Conservation (phyloP, 805 yeast genomes). For the Saccharomycopsis amapae region DNA sequence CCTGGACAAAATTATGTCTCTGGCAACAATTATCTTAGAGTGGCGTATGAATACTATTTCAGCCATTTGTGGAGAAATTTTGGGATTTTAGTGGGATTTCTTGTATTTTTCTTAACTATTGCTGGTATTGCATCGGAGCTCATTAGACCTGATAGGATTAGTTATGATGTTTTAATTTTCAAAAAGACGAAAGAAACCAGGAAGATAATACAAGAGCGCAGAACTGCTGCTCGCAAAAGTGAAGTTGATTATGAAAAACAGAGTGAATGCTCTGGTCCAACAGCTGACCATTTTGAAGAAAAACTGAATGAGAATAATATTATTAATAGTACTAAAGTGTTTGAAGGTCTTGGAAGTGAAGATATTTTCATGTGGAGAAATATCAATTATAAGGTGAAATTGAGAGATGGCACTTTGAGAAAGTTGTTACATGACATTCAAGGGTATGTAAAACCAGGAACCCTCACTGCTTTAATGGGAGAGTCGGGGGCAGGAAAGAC, state of each 20-base stretch:
- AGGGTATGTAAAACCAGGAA: slow-evolving; percentile 69
- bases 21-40: slow-evolving; percentile 52
- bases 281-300: slow-evolving; percentile 29
- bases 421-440: slow-evolving; percentile 28
- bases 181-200: slow-evolving; percentile 16
- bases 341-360: slow-evolving; percentile 30
- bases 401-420: slow-evolving; percentile 33
- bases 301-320: slow-evolving; percentile 33
- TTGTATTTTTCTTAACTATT: slow-evolving; percentile 26
- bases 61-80: slow-evolving; percentile 74
- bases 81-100: slow-evolving; percentile 55
- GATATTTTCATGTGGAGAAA: slow-evolving; percentile 56
- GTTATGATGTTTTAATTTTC: slow-evolving; percentile 25
- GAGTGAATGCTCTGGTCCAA: slow-evolving; percentile 18
- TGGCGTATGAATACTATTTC: slow-evolving; percentile 44
- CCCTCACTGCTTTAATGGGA: slow-evolving; percentile 50
- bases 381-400: slow-evolving; percentile 47
- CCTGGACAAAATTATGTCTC: slow-evolving; percentile 46
- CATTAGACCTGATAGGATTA: slow-evolving; percentile 19
- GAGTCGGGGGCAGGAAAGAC: slow-evolving; percentile 60
- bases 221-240: slow-evolving; percentile 22
- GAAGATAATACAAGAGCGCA: slow-evolving; percentile 7
- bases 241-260: slow-evolving; percentile 24
- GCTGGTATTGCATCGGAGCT: slow-evolving; percentile 25
- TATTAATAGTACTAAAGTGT: slow-evolving; percentile 28